Base-by-base conservation (phyloP, 139 green algal species). In the Chlamydomonas incerta region DNA sequence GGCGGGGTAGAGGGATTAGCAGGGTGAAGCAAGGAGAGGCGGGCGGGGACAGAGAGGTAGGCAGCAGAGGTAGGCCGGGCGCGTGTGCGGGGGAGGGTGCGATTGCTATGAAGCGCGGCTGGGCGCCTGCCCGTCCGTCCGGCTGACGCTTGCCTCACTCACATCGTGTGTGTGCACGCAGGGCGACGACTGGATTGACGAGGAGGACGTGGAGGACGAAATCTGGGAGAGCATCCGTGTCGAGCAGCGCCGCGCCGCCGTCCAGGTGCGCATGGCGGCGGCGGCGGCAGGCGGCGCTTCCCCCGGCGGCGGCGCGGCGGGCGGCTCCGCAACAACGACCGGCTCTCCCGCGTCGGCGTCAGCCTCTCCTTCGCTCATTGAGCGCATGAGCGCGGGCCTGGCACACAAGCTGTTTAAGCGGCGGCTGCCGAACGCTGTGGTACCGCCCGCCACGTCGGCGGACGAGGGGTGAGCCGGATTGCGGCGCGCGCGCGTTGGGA, bases 131-230 rank as follows among this genome's bases (percentile, higher is more conserved):
- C n/a, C n/a, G n/a, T n/a, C n/a, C n/a, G n/a, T n/a, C n/a, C n/a
- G n/a, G n/a, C n/a, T n/a, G n/a, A n/a, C n/a, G n/a, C n/a, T n/a
- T n/a, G n/a, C n/a, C n/a, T n/a, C n/a, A n/a, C n/a, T n/a, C n/a
- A n/a, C n/a, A n/a, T n/a, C n/a, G n/a, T n/a, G n/a, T n/a, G n/a
- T n/a, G n/a, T n/a, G n/a, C 68, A 13, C 46, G 6, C 29, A 77
- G 80, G 80, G 80, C 17, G 80, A 86, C 14, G 52, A 85, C 6
- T 80, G 75, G 62, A 82, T 91, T 46, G 87, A 91, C 74, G 81
- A 88, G 69, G 87, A 91, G 60, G 87, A 91, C 58, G 72, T 88
- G 9, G 58, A 88, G 69, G 87, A 91, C 3, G 74, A 82, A 24
- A 80, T 90, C n/a, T 71, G 63, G 52, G 67, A 77, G 23, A 5